Conservation (phyloP, 2,329 filamentous ascomycete species). For the Rutstroemia sp. region DNA sequence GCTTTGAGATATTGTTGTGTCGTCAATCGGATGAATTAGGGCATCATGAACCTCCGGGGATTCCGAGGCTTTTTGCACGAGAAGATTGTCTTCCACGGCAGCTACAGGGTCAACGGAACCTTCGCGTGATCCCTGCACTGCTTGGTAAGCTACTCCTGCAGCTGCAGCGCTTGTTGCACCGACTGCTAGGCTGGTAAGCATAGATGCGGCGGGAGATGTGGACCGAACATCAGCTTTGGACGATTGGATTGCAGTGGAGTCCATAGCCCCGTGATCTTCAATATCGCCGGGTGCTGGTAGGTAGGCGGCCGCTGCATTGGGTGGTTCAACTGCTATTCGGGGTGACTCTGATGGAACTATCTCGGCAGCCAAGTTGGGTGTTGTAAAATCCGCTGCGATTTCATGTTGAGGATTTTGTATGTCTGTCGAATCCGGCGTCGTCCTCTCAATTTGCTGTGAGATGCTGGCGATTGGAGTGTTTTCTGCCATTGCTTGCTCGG, state of each 20-base stretch:
- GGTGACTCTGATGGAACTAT: background rate
- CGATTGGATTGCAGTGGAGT: background rate
- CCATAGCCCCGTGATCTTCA: background rate
- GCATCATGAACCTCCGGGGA: too few species aligned
- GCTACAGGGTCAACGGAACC: too few species aligned
- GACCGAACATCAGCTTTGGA: background rate
- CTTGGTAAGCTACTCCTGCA: background rate
- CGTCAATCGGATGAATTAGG: background rate
- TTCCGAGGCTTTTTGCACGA: too few species aligned
- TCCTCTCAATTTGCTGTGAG: background rate
- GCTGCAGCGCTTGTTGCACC: background rate
- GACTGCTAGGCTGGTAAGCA: background rate
- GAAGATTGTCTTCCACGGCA: too few species aligned
- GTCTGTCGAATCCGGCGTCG: background rate
- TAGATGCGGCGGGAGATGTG: background rate
- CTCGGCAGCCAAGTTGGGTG: too few species aligned
- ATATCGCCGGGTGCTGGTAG: background rate
- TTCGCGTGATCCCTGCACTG: too few species aligned
- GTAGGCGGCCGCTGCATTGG: background rate
- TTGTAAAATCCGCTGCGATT: too few species aligned
- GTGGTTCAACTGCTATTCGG: background rate
- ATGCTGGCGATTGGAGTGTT: background rate
- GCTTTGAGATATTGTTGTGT: background rate
- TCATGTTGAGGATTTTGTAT: too few species aligned
- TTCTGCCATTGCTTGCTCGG: background rate